A percentile compares a stretch with the other conserved stretches of the same genome.
phyloP scores from a whole-genome alignment of 1,284 basidiomycete genomes.

The Irpex lacteus region DNA sequence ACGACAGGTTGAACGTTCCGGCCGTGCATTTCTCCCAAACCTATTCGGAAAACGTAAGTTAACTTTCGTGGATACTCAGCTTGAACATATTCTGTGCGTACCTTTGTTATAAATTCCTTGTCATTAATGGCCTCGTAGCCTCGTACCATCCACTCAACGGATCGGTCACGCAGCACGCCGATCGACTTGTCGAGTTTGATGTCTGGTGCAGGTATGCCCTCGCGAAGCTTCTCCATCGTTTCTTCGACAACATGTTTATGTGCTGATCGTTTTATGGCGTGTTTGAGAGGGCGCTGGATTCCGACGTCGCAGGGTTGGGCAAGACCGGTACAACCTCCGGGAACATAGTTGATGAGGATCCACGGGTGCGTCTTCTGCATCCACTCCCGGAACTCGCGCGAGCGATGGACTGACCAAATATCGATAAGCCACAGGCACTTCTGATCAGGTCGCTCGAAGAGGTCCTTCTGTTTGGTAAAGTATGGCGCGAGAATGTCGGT shows the following conservation, averaged over 20 bases:
- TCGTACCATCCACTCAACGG: slow-evolving; percentile 18
- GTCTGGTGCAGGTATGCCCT: slow-evolving; percentile 6
- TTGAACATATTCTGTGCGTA: too few relatives aligned
- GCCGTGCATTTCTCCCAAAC: slow-evolving; percentile 7
- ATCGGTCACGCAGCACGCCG: slow-evolving; percentile 15
- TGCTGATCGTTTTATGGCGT: slow-evolving; percentile 13
- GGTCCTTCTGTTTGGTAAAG: slow-evolving; percentile 15
- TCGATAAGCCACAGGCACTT: slow-evolving; percentile 30
- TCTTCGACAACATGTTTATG: slow-evolving; percentile 16
- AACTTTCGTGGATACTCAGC: too few relatives aligned
- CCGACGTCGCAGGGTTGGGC: slow-evolving; percentile 27
- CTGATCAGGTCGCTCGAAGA: slow-evolving; percentile 24
- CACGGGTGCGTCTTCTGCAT: slow-evolving; percentile 22
- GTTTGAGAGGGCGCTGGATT: slow-evolving; percentile 25
- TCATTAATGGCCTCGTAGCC: slow-evolving; percentile 19
- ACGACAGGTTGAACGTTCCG: slow-evolving; percentile 14
- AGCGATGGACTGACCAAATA: slow-evolving; percentile 36
- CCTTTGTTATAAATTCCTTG: slow-evolving; percentile 9
- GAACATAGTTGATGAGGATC: slow-evolving; percentile 22
- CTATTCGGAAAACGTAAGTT: slow-evolving; percentile 5
- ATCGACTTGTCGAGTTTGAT: slow-evolving; percentile 17
- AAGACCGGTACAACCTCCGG: slow-evolving; percentile 22
- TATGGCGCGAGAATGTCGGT: slow-evolving; percentile 33
- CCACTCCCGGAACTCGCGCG: slow-evolving; percentile 30
- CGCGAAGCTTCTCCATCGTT: slow-evolving; percentile 14